Evolutionary conservation across 805 yeast genomes (phyloP).

Genomic region (Clavispora phyllophila): DNA sequence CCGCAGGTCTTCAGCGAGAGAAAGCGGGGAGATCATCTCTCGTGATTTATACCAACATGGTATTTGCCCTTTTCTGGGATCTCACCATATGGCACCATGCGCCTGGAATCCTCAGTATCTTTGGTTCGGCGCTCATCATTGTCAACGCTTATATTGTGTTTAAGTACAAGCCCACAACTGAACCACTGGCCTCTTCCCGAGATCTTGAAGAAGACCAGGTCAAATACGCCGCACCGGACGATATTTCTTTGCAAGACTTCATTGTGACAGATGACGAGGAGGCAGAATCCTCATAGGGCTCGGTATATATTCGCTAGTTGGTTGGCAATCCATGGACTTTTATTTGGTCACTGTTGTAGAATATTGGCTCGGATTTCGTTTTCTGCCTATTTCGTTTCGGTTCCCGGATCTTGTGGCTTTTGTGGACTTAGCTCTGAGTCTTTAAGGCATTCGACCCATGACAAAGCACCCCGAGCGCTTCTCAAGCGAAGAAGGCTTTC

Average conservation of each 20-base stretch:
- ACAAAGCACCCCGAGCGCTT: constrained; percentile 5
- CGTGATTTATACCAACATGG: constrained; percentile 69
- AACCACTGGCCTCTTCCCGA: constrained; percentile 1
- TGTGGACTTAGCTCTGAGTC: not conserved
- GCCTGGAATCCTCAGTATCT: constrained; percentile 62
- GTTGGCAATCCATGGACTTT: not conserved
- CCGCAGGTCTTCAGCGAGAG: constrained; percentile 81
- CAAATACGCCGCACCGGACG: constrained; percentile 13
- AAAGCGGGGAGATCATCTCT: constrained; percentile 71
- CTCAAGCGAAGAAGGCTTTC: constrained; percentile 8
- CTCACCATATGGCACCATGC: constrained; percentile 62
- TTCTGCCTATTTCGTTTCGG: too few species aligned
- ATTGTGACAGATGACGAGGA: constrained; percentile 13
- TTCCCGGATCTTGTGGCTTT: too few species aligned
- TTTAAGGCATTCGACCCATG: constrained; percentile 11
- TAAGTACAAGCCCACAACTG: constrained; percentile 39
- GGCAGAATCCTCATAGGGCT: not conserved
- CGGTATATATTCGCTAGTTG: not conserved
- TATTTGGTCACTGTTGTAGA: too few species aligned
- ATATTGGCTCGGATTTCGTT: too few species aligned
- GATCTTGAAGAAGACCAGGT: constrained; percentile 8
- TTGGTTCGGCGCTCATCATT: constrained; percentile 67
- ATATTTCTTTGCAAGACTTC: constrained; percentile 14
- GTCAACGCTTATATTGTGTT: constrained; percentile 59
- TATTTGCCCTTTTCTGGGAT: constrained; percentile 78